Base-by-base conservation (phyloP, 495 filamentous ascomycete genomes). In the Xylaria cubensis region DNA sequence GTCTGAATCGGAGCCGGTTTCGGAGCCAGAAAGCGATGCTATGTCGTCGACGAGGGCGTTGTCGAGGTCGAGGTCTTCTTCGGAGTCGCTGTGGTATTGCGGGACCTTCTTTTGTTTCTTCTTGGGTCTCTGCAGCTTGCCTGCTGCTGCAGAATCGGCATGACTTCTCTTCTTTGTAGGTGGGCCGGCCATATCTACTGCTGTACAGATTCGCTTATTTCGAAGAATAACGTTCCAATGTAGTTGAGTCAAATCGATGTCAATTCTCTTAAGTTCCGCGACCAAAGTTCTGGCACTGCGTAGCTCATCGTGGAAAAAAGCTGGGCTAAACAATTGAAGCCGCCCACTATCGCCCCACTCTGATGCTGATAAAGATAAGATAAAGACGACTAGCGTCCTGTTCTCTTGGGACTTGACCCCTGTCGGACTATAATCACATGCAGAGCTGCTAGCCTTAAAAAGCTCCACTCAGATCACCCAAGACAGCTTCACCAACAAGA, bases 81-180 rank as follows among this genome's bases (percentile, higher is more conserved):
- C 91, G 0, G 90, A 92, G 76, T 88, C 89, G 85, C 91, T 93
- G 87, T 94, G 88, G 82, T 96, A 95, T 56, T 87, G 81, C 56
- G 78, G 81, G 74, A 92, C 87, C 82, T 92, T 90, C 76, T 89
- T 90, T 77, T 93, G 88, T 80, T 93, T 93, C 81, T 92, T 93
- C 48, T 83, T 81, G 4, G 90, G 90, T 26, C 86, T 83, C 44
- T 82, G 79, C 19, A 81, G 80, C 76, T 87, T 88, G 58, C 85
- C 84, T 74, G 88, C 87, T 56, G 87, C 83, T 70, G 83, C 85
- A 36, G 90, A 86, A 51, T 88, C 85, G 66, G 77, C 75, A 32
- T 72, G 72, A 39, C 70, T 72, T 64, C 70, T 72, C 55, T 72
- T 72, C 51, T 66, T 72, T 19, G 53, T 32, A n/a, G 61, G 51